Evolutionary conservation across 2,329 filamentous ascomycete species (phyloP).

Genomic region (Sarocladium strictum): DNA sequence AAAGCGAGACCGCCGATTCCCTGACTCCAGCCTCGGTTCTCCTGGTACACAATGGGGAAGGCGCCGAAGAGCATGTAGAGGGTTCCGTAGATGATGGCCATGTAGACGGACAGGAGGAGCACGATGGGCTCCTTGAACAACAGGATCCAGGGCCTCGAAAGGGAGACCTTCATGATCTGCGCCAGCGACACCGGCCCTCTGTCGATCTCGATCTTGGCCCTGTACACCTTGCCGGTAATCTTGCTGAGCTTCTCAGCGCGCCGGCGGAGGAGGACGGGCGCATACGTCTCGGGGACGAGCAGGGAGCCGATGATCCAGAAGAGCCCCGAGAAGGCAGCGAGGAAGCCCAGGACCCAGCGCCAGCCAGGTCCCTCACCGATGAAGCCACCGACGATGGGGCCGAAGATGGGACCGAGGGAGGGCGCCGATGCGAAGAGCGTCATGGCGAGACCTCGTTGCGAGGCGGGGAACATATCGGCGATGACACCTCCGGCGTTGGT

Average conservation of each 20-base stretch:
- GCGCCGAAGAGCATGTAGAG: constrained; percentile 43
- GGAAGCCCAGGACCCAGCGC: constrained; percentile 54
- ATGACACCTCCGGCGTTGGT: constrained; percentile 57
- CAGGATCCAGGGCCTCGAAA: constrained; percentile 54
- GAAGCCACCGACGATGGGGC: constrained; percentile 54
- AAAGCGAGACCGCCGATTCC: constrained; percentile 51
- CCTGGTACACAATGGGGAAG: constrained; percentile 51
- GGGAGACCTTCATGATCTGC: constrained; percentile 18
- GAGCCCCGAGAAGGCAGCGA: constrained; percentile 47
- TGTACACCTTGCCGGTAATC: constrained; percentile 43
- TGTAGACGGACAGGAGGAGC: constrained; percentile 50
- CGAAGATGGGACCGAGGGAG: constrained; percentile 49
- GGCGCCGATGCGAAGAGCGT: constrained; percentile 58
- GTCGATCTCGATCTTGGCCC: not conserved
- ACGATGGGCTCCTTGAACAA: constrained; percentile 59
- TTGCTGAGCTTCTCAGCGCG: constrained; percentile 39
- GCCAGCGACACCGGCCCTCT: not conserved
- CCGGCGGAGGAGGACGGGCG: constrained; percentile 41
- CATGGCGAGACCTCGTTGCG: constrained; percentile 50
- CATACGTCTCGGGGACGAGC: constrained; percentile 47
- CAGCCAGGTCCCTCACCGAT: constrained; percentile 48
- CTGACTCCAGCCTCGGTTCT: constrained; percentile 41
- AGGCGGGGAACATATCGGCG: constrained; percentile 50
- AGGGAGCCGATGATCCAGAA: constrained; percentile 42
- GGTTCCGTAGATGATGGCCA: constrained; percentile 45